Percentiles rank a stretch among this genome's conserved stretches.
Conservation (phyloP, 2,329 filamentous ascomycete species). For the Phyllosticta citriasiana region DNA sequence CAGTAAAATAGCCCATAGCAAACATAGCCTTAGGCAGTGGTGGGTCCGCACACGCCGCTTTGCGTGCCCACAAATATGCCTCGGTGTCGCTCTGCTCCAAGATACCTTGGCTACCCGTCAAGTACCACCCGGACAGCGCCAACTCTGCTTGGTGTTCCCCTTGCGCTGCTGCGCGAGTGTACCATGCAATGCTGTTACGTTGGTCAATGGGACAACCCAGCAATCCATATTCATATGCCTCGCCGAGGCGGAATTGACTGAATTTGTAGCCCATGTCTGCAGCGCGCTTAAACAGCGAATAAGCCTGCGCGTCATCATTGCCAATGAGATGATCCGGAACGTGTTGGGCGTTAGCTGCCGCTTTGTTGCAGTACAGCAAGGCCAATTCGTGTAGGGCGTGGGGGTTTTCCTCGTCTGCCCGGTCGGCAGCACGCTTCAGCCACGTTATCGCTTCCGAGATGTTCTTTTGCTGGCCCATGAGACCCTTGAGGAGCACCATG, state of each 20-base stretch:
- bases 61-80: conserved; percentile 92
- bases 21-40: conserved; percentile 85
- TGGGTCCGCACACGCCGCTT: conserved; percentile 72
- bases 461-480: conserved; percentile 78
- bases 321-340: conserved; percentile 56
- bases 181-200: conserved; percentile 83
- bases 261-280: conserved; percentile 90
- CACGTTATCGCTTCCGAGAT: conserved; percentile 79
- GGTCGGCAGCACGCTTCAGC: conserved; percentile 86
- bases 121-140: conserved; percentile 58
- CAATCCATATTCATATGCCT: conserved; percentile 80
- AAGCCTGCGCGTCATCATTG: conserved; percentile 71
- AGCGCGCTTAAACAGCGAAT: conserved; percentile 74
- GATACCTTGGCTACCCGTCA: conserved; percentile 82
- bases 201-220: conserved; percentile 77
- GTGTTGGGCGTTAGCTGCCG: conserved; percentile 32
- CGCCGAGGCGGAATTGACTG: conserved; percentile 81
- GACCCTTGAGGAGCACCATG: conserved; percentile 87
- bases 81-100: conserved; percentile 89
- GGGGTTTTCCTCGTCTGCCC: conserved; percentile 80
- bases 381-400: conserved; percentile 87
- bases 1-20: conserved; percentile 95
- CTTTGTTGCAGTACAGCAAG: conserved; percentile 45
- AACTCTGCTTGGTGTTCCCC: conserved; percentile 87
- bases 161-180: conserved; percentile 80